Evolutionary conservation across 495 filamentous ascomycete genomes (phyloP), one percentile per base, ranked within the genome.

Genomic region (Podospora bellae-mahoneyi): DNA sequence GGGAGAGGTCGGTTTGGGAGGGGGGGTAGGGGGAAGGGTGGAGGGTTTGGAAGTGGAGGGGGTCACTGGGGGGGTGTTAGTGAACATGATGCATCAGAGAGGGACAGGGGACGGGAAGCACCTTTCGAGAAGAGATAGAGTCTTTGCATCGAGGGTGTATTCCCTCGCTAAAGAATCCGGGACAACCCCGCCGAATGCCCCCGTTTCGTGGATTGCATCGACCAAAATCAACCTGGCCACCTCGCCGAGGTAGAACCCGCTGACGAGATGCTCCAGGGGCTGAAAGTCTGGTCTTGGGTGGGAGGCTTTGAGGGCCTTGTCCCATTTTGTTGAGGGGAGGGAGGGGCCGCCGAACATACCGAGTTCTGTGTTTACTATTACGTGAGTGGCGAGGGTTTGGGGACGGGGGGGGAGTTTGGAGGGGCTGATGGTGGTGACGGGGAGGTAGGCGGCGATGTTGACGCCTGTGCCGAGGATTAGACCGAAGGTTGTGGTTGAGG

Each of bases 171-270:
- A 71, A 2, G 80, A 80, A 0, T 80, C 78, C 19, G 88, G 87
- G 9, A 90, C 72, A 27, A 84, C 72, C 6, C 87, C 88, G 61
- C 82, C 81, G 62, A 91, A 82, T 2, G 90, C 69, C 7, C 83
- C 7, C 83, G 83, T 0, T 83, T 80, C 4, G 79, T 81, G 23
- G 59, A 89, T 81, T 0, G 86, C 88, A 32, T 94, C 91, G 34
- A 90, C 78, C 58, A 92, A 80, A 3, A 88, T 86, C 5, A 91
- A 75, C 4, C 92, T 86, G 64, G 89, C 88, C 5, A 96, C 84
- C 81, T 96, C 92, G 26, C 92, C 92, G 4, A 96, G 85, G 74
- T 96, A 96, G 53, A 88, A 88, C 5, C 92, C 92, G 68, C 90
- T 88, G 5, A 92, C 89, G 78, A 94, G 85, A 69, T 94, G 90